Evolutionary conservation across 208 protist species (phyloP), one percentile per base, ranked within the genome.

Genomic region (Borovskyia barvae): DNA sequence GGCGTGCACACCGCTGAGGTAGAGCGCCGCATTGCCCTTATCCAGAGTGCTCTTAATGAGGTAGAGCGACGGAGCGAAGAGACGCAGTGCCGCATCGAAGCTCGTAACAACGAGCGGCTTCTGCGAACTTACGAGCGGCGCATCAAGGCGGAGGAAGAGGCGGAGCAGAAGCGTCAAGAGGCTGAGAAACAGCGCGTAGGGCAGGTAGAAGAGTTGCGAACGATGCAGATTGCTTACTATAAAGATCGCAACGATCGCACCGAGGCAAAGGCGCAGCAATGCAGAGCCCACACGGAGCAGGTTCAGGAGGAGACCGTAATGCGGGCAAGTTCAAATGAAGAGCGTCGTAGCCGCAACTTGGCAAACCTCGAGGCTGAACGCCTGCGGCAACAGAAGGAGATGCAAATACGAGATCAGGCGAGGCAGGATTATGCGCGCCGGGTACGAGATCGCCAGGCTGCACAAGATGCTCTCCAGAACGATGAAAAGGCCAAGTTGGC

Each of bases 11-110:
- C 53, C 0, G 55, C 67, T 0, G 73, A 78, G 25, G 75, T 92
- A 5, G 75, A 89, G 51, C 73, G 57, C 19, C 82, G 82, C 49
- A 80, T 94, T 26, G 50, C 45, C 12, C 52, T 82, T 50, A 68
- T 94, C 1, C 77, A 92, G 26, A 57, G 43, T 6, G 80, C 83
- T 0, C 64, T 92, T 14, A 73, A 81, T 8, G 75, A 81, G 35
- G 77, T 90, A 5, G 59, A 83, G 69, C 61, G 40, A 2, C 65
- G 71, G 24, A 52, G 60, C 30, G 49, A 59, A 1, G 72, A 85
- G 36, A 63, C 78, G 17, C 73, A 66, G 5, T 43, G 59, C 14
- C 50, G 51, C n/a, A 74, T 75, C 12, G 77, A 86, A 37, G n/a
- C 56, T 36, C 39, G 29, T 9, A 48, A 72, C 32, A 50, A 72